Percentiles rank a stretch among this genome's conserved stretches.
phyloP scores from a whole-genome alignment of 2,329 filamentous ascomycete genomes.

The Fusarium guadeloupense region DNA sequence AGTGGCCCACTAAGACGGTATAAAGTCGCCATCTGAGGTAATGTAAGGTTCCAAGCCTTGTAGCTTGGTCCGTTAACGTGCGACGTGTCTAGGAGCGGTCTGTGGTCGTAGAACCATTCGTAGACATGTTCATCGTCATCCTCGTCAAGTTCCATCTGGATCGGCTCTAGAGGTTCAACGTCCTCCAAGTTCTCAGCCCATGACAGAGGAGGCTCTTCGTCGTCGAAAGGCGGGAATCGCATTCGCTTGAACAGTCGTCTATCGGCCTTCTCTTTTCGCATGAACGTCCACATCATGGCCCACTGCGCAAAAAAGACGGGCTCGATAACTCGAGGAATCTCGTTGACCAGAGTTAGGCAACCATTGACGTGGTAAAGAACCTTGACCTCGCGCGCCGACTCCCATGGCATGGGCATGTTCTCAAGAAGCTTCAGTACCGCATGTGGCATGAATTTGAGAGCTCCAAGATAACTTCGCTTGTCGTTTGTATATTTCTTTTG shows the following conservation, averaged over 20 bases:
- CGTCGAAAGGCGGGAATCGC: slow-evolving; percentile 98
- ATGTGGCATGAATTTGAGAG: slow-evolving; percentile 99
- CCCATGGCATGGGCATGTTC: slow-evolving; percentile 99
- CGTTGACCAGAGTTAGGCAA: slow-evolving; percentile 95
- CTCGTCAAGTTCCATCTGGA: slow-evolving; percentile 98
- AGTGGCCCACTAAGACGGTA: slow-evolving; percentile 92
- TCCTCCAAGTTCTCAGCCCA: slow-evolving; percentile 99
- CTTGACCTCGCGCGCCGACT: slow-evolving; percentile 94
- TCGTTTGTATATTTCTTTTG: slow-evolving; percentile 99
- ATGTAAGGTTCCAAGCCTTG: slow-evolving; percentile 90
- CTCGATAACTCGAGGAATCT: slow-evolving; percentile 95
- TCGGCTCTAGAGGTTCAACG: slow-evolving; percentile 95
- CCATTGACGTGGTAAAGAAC: slow-evolving; percentile 98
- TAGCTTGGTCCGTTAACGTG: slow-evolving; percentile 98
- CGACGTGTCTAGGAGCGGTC: slow-evolving; percentile 86
- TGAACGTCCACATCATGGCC: slow-evolving; percentile 99
- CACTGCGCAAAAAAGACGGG: slow-evolving; percentile 98
- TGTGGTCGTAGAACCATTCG: slow-evolving; percentile 98
- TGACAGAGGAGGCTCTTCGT: slow-evolving; percentile 95
- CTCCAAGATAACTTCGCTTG: slow-evolving; percentile 96
- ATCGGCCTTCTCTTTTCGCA: slow-evolving; percentile 98
- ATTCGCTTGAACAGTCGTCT: slow-evolving; percentile 96
- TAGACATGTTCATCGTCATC: slow-evolving; percentile 89
- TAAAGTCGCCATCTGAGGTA: slow-evolving; percentile 95
- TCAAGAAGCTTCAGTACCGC: slow-evolving; percentile 96